A percentile compares a stretch with the other conserved stretches of the same genome.
Evolutionary conservation across 2,329 filamentous ascomycete species (phyloP).

Genomic region (Exophiala alcalophila): DNA sequence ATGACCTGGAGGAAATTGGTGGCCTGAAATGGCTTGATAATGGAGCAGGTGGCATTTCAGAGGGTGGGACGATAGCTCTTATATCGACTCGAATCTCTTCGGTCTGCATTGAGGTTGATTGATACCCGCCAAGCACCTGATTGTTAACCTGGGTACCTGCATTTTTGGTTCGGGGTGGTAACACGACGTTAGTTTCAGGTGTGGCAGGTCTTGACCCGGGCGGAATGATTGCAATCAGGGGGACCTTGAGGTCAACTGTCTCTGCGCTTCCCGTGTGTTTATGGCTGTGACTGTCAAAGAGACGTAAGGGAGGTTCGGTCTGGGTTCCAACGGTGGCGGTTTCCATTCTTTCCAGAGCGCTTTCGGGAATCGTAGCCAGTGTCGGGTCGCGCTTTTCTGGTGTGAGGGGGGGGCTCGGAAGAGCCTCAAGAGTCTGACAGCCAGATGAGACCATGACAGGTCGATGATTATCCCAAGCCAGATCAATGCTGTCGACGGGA

Average conservation of each 20-base stretch:
- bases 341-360: slow-evolving; percentile 20
- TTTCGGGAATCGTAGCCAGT: slow-evolving; percentile 28
- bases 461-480: slow-evolving; percentile 25
- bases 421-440: slow-evolving; percentile 43
- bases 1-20: slow-evolving; percentile 33
- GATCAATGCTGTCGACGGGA: slow-evolving; percentile 21
- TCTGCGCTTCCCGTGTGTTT: slow-evolving; percentile 27
- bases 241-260: slow-evolving; percentile 56
- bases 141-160: slow-evolving; percentile 74
- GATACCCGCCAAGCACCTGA: slow-evolving; percentile 45
- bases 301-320: slow-evolving; percentile 17
- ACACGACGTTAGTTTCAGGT: slow-evolving; percentile 60
- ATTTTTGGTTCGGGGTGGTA: slow-evolving; percentile 78
- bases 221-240: slow-evolving; percentile 87
- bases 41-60: slow-evolving; percentile 74
- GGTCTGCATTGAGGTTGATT: slow-evolving; percentile 70
- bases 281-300: slow-evolving; percentile 17
- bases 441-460: slow-evolving; percentile 42
- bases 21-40: slow-evolving; percentile 54
- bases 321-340: slow-evolving; percentile 28
- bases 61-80: slow-evolving; percentile 69
- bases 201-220: slow-evolving; percentile 80
- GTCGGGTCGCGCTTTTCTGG: slow-evolving; percentile 31
- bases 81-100: slow-evolving; percentile 85
- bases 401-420: slow-evolving; percentile 38